Evolutionary conservation across 1,284 basidiomycete genomes (phyloP), one percentile per base, ranked within the genome.

Genomic region (Gymnopus androsaceus): DNA sequence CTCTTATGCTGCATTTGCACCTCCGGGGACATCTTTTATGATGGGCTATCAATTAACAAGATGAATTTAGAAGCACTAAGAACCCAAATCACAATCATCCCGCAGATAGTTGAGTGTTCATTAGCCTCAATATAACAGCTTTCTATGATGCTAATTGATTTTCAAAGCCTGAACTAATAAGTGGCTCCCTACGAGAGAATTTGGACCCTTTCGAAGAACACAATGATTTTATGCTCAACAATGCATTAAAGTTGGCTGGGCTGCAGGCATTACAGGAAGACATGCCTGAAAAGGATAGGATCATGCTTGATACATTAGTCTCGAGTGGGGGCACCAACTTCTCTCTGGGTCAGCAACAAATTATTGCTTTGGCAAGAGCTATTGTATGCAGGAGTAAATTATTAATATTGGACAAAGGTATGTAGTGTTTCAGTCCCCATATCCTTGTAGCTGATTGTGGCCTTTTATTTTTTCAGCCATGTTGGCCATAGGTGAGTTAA

Each of bases 161-260:
- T 69, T 72, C 2, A 31, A 14, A 84, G 78, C 89, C 91, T 8
- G 85, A 88, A 60, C 73, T 88, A 1, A 69, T 88, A 41, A 81
- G 79, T 55, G 86, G 83, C 9, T 77, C 79, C 0, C 67, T 87
- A 21, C 73, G 83, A 8, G 69, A 79, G 51, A 86, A 85, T 63
- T 66, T 88, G 11, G 86, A 88, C 63, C 90, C 91, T 0, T 93
- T 92, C 66, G 81, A 78, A 4, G 78, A 88, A 64, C 78, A 86
- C 64, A 87, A 90, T 49, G 91, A 94, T 66, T 80, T 80, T 0
- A 74, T 71, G 2, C 69, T 87, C 45, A 83, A 84, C 56, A 72
- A 74, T 50, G 80, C 84, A 1, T 67, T 87, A 1, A 75, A 78
- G n/a, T 72, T 81, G 25, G 75, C 83, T 5, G 83, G 83, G 1